Base-by-base conservation (phyloP, 2,329 filamentous ascomycete genomes). In the Camillea tinctor region DNA sequence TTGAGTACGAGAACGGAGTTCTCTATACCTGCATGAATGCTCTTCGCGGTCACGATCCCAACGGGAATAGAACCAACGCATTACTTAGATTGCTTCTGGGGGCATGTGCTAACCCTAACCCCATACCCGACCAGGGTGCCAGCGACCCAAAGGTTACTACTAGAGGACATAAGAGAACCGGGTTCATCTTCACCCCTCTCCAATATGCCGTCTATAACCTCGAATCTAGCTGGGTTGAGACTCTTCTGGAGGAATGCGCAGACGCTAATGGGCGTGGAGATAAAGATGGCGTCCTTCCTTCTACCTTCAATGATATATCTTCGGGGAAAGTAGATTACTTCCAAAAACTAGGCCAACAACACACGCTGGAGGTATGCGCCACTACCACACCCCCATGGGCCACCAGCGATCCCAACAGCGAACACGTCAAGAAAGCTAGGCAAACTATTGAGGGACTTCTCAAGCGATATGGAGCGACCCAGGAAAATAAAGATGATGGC, bases 101-200 rank as follows among this genome's bases (percentile, higher is more conserved):
- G 4, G 49, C 57, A 21, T 54, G 62, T n/a, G 62, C 59, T 4
- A 30, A 53, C 15, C 52, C 56, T 8, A 56, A 64, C 40, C 60
- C 60, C 13, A 54, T n/a, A 1, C 56, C 58, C 3, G n/a, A 17
- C 36, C 36, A 11, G 36, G 2, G 13, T 44, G n/a, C 4, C n/a
- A 44, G n/a, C 36, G 5, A 11, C 17, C 3, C 15, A 44, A 15
- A n/a, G 15, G 5, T 15, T 11, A 11, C 36, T 15, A 17, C 11
- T 11, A 44, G n/a, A n/a, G 3, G 13, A 17, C 36, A 44, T 17
- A 15, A 3, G 36, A 17, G 11, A n/a, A 1, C 36, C n/a, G 52
- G 54, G 2, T 64, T 63, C 44, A 56, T 30, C 1, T 61, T 59
- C 54, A 63, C 60, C 1, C 63, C 60, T 3, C 54, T 64, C 17